A percentile compares a stretch with the other conserved stretches of the same genome.
phyloP scores from a whole-genome alignment of 331 rosid genomes.

The Malus hybrid region DNA sequence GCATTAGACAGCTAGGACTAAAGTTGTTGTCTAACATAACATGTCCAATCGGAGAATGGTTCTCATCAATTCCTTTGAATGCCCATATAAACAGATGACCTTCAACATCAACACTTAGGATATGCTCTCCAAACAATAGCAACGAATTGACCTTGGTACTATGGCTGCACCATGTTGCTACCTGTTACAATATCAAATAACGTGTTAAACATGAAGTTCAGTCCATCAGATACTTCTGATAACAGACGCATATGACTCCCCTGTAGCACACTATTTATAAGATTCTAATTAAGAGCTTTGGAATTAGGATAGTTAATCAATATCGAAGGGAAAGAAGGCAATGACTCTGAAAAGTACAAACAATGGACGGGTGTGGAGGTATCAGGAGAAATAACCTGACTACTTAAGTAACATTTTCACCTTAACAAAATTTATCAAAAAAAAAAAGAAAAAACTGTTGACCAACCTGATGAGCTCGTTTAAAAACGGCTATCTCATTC shows the following conservation, averaged over 20 bases:
- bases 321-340: neutral
- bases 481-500: constrained; percentile 58
- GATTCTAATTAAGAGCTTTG: neutral
- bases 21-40: constrained; percentile 41
- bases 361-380: neutral
- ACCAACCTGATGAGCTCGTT: constrained; percentile 74
- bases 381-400: neutral
- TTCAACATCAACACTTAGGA: constrained; percentile 54
- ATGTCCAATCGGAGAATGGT: constrained; percentile 48
- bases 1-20: constrained; percentile 64
- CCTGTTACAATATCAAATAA: constrained; percentile 29
- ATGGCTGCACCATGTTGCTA: constrained; percentile 75
- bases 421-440: neutral
- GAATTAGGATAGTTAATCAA: neutral
- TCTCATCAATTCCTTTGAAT: constrained; percentile 56
- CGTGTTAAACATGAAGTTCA: neutral
- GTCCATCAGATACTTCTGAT: neutral
- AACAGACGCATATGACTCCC: neutral
- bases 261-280: neutral
- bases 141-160: constrained; percentile 56
- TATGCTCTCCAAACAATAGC: constrained; percentile 73
- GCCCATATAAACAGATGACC: constrained; percentile 74
- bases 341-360: neutral
- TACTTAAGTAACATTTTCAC: neutral
- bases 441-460: neutral